Evolutionary conservation across 2,329 filamentous ascomycete genomes (phyloP).

Genomic region (Cordyceps farinosa): DNA sequence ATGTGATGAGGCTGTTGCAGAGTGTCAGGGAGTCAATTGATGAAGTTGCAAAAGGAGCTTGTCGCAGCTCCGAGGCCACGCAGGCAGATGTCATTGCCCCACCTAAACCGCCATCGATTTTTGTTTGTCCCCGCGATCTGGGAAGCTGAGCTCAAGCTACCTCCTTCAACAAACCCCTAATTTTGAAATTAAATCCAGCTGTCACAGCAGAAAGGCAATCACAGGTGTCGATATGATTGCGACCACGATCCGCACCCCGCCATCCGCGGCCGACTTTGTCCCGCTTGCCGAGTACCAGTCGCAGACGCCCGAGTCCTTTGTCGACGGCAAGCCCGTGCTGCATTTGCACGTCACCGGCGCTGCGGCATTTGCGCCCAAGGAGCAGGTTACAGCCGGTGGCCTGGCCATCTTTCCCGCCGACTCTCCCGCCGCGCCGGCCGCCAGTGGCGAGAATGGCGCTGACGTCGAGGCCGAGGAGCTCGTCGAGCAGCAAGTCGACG

Average conservation of each 20-base stretch:
- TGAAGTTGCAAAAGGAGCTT: background rate
- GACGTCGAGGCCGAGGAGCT: constrained; percentile 30
- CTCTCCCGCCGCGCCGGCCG: constrained; percentile 19
- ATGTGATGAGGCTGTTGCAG: background rate
- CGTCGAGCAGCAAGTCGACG: constrained; percentile 48
- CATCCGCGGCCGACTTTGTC: constrained; percentile 57
- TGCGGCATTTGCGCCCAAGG: constrained; percentile 54
- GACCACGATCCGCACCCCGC: constrained; percentile 55
- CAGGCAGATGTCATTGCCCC: constrained; percentile 15
- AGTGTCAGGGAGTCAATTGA: background rate
- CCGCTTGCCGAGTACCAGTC: constrained; percentile 66
- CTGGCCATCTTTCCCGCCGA: constrained; percentile 52
- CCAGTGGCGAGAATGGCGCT: constrained; percentile 31
- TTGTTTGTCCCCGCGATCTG: background rate
- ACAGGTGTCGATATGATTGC: constrained; percentile 35
- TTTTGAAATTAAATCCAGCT: background rate
- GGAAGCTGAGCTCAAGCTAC: background rate
- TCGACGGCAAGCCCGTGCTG: constrained; percentile 66
- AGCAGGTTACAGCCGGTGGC: constrained; percentile 44
- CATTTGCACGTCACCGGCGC: constrained; percentile 58
- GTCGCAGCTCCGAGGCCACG: background rate
- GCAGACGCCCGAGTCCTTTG: constrained; percentile 70
- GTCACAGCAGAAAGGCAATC: background rate
- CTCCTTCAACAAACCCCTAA: constrained; percentile 20
- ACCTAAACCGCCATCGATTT: constrained; percentile 1